Evolutionary conservation across 2,329 filamentous ascomycete species (phyloP), one percentile per base, ranked within the genome.

Genomic region (Penicillium sclerotigenum): DNA sequence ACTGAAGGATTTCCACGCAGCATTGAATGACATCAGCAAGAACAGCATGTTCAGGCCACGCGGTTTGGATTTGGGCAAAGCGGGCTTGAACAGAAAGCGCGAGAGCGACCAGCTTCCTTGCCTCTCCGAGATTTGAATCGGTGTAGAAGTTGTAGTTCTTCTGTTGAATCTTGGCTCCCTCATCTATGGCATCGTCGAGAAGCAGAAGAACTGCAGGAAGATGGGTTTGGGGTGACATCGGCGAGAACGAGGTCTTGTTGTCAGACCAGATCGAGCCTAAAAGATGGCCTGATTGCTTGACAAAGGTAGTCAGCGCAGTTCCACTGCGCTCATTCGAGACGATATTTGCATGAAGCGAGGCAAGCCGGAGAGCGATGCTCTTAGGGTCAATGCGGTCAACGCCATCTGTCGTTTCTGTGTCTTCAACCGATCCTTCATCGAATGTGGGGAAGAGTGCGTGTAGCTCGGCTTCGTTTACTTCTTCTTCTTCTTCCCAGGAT

Each of bases 71-170:
- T 59, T 88, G 81, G 20, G 81, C 80, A 75, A 97, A 96, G 16
- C 88, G 85, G 45, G 77, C 70, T 68, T 88, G 86, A 43, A 93
- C 84, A 48, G 85, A 83, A 65, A 86, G 81, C 11, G 91, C 79
- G 9, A 97, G 76, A 0, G 72, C 75, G 26, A 94, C 85, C 4
- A 97, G 80, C 58, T 86, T 88, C 58, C 88, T 86, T 10, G 86
- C 86, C 75, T 97, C 90, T 1, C 78, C 72, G 13, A 93, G 76
- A 65, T 97, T 95, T 3, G 87, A 73, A 66, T 96, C 87, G 0
- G 83, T 87, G 73, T 99, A 99, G 72, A 99, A 97, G 74, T 96
- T 96, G 77, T 93, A 95, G 24, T 77, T 72, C 31, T 72, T 73
- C 0, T 74, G 64, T 3, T 76, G 67, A 5, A 75, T 74, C n/a